A percentile compares a stretch with the other conserved stretches of the same genome.
phyloP scores from a whole-genome alignment of 2,329 filamentous ascomycete species.

The Exophiala xenobiotica region DNA sequence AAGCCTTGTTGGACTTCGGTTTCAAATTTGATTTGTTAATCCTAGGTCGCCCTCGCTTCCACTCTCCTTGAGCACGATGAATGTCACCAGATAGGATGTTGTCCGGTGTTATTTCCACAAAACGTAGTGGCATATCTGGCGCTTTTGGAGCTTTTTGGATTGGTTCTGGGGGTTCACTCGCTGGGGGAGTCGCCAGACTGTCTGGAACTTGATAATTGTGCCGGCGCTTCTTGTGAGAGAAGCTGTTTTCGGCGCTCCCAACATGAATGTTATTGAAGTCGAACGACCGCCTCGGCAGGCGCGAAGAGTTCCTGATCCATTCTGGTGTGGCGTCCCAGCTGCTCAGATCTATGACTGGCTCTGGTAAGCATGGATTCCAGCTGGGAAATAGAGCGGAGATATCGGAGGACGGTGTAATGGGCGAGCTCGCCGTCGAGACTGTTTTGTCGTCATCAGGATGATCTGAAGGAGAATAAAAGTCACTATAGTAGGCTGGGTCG shows the following conservation, averaged over 20 bases:
- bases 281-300: neutral
- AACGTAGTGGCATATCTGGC: neutral
- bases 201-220: neutral
- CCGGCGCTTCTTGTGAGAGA: neutral
- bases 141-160: neutral
- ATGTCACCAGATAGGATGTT: conserved; percentile 1
- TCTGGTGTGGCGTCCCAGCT: conserved; percentile 4
- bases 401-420: neutral
- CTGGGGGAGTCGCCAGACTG: neutral
- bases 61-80: conserved; percentile 2
- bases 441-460: neutral
- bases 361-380: neutral
- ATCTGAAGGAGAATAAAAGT: neutral
- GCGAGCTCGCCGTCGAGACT: neutral
- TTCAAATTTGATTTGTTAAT: neutral
- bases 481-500: neutral
- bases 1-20: neutral
- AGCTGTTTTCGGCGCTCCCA: neutral
- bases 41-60: conserved; percentile 3
- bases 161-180: neutral
- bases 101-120: neutral
- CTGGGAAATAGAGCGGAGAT: neutral
- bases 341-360: neutral
- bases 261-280: neutral
- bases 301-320: neutral